Evolutionary conservation across 108 stramenopile genomes (phyloP), one percentile per base, ranked within the genome.

Genomic region (Fistulifera solaris): DNA sequence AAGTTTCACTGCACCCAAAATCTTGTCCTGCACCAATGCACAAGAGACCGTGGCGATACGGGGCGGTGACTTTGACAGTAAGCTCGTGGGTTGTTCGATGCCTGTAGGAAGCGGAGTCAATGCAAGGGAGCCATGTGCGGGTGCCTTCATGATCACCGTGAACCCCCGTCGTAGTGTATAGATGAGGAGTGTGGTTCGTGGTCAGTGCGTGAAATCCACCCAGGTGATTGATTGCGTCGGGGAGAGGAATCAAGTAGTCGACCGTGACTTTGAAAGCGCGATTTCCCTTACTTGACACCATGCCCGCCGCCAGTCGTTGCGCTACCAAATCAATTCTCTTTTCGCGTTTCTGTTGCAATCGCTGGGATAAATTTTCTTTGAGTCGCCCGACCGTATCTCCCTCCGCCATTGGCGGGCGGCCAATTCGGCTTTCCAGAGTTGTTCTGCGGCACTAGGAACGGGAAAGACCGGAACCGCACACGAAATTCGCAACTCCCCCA

Each of bases 71-170:
- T 38, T 61, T 56, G 10, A 91, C 65, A 6, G 71, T 41, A 2
- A 85, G 51, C 53, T 87, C 77, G 48, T 85, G 85, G 0, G 82
- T 71, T 27, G 76, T 56, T 24, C 89, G 70, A 63, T 91, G 89
- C 13, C 61, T 39, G 14, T 70, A 61, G 0, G 81, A 63, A 17
- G 89, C 85, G 10, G 90, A 87, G 68, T 92, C 90, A 2, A 79
- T 62, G n/a, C 76, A 80, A 16, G 86, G 84, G 16, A 87, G 44
- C 86, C 90, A 92, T 27, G 69, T 70, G 59, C 83, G 73, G 19
- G 86, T 70, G 42, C 89, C 89, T 62, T 87, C 81, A 59, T 84
- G 83, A 60, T 91, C 89, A 4, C 89, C 89, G 45, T 66, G 63
- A 0, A 76, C 78, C 21, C 89, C 89, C 8, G 61, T 42, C 1